Percentiles rank a stretch among this genome's conserved stretches.
Evolutionary conservation across 164 flowering plant genomes (phyloP).

Genomic region (Vitis vinifera): ASM3070453v1 NC_081822.1:3891501-3892000

Average conservation of each 20-base stretch:
- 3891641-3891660: too few species aligned
- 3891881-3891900: conserved; percentile 79
- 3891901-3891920: conserved; percentile 85
- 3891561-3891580: too few species aligned
- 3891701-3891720: background rate
- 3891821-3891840: conserved; percentile 44
- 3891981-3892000: conserved; percentile 95
- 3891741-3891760: too few species aligned
- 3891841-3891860: conserved; percentile 70
- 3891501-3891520: too few species aligned
- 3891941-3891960: conserved; percentile 77
- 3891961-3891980: conserved; percentile 85
- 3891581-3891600: too few species aligned
- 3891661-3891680: background rate
- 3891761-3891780: background rate
- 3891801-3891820: background rate
- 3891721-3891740: too few species aligned
- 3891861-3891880: conserved; percentile 75
- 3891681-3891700: background rate
- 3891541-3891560: too few species aligned
- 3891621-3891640: too few species aligned
- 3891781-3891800: background rate
- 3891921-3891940: conserved; percentile 84
- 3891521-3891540: too few species aligned
- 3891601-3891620: too few species aligned